Evolutionary conservation across 257 asterid species (phyloP).

Genomic region (Eucommia ulmoides): DNA sequence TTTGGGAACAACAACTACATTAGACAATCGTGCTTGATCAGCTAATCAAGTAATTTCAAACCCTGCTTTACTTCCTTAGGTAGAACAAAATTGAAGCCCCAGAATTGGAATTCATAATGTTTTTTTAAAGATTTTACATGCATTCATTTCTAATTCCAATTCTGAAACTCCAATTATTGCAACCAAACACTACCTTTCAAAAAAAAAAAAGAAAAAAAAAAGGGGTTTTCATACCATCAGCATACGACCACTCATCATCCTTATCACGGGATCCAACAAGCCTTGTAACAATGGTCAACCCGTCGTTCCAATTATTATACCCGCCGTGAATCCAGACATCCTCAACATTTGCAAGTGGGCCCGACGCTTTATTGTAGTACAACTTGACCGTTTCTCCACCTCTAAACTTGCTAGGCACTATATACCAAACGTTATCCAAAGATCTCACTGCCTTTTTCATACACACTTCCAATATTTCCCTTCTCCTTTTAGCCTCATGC

Average conservation of each 20-base stretch:
- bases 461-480: constrained; percentile 30
- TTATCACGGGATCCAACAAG: constrained; percentile 36
- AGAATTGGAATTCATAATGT: too few species aligned
- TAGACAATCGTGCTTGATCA: constrained; percentile 15
- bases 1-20: constrained; percentile 74
- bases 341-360: constrained; percentile 53
- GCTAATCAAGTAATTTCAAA: too few species aligned
- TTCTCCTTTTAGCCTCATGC: constrained; percentile 49
- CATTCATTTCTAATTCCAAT: too few species aligned
- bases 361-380: constrained; percentile 62
- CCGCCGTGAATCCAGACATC: constrained; percentile 95
- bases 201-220: too few species aligned
- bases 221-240: constrained; percentile 76
- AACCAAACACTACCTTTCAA: too few species aligned
- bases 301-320: constrained; percentile 66
- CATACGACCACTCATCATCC: constrained; percentile 84
- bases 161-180: too few species aligned
- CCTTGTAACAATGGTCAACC: constrained; percentile 58
- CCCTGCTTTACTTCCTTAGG: too few species aligned
- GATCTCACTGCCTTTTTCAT: constrained; percentile 34
- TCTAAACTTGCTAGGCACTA: constrained; percentile 51
- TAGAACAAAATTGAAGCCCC: too few species aligned
- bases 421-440: constrained; percentile 52
- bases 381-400: constrained; percentile 49
- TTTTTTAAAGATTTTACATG: too few species aligned